Conservation (phyloP, 2,329 filamentous ascomycete species). For the Magnaporthales sp. region DNA sequence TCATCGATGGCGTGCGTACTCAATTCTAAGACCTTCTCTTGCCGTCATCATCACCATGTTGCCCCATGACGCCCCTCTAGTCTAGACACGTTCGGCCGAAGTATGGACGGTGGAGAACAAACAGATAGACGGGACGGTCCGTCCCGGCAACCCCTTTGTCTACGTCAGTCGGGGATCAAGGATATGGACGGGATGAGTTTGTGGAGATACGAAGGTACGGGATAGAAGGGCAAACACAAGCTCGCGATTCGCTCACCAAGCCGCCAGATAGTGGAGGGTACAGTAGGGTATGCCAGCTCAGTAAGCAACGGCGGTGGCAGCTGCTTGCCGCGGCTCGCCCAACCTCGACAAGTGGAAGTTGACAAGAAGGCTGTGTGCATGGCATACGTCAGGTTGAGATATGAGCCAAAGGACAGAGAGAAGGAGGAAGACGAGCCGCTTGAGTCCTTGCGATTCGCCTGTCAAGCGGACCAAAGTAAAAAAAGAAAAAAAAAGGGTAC, state of each 20-base stretch:
- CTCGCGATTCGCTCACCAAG: neutral
- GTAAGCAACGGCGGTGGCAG: neutral
- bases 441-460: neutral
- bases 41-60: neutral
- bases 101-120: neutral
- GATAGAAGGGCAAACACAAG: neutral
- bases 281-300: neutral
- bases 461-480: neutral
- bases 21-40: neutral
- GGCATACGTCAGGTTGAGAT: neutral
- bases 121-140: neutral
- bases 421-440: neutral
- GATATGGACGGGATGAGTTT: neutral
- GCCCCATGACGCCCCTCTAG: neutral
- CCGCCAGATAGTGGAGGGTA: neutral
- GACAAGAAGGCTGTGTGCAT: neutral
- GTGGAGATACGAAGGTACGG: neutral
- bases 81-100: neutral
- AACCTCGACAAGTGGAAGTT: neutral
- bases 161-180: neutral
- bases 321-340: neutral
- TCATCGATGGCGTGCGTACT: neutral
- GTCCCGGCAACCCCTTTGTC: neutral
- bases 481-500: neutral
- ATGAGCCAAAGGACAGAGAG: neutral